Evolutionary conservation across 345 rosid genomes (phyloP).

Genomic region (Laguncularia racemosa): DNA sequence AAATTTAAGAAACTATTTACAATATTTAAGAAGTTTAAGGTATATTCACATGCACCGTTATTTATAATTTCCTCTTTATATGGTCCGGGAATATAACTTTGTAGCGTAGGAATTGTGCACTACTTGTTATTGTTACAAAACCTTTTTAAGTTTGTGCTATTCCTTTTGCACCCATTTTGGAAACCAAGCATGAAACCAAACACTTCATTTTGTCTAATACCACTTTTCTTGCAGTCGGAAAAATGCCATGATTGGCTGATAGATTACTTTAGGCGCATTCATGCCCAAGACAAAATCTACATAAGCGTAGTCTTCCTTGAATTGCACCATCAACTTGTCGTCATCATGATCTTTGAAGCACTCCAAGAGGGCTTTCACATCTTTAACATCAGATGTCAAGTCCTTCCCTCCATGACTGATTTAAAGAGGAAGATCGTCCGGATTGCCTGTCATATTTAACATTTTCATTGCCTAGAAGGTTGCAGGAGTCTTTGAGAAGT

Average conservation of each 20-base stretch:
- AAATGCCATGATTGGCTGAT: slow-evolving; percentile 34
- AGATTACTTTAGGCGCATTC: slow-evolving; percentile 30
- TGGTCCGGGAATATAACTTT: too few species aligned
- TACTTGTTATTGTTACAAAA: too few species aligned
- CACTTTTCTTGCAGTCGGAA: slow-evolving; percentile 12
- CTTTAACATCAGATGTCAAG: slow-evolving; percentile 27
- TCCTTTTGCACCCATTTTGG: too few species aligned
- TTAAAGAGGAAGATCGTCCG: slow-evolving; percentile 38
- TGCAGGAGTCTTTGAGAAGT: slow-evolving; percentile 19
- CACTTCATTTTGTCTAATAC: too few species aligned
- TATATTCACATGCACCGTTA: too few species aligned
- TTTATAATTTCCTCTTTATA: too few species aligned
- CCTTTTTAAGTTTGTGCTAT: too few species aligned
- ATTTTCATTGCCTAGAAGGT: slow-evolving; percentile 9
- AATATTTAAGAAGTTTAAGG: too few species aligned
- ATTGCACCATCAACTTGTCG: slow-evolving; percentile 32
- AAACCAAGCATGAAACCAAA: too few species aligned
- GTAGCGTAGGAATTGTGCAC: too few species aligned
- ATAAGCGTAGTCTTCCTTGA: slow-evolving; percentile 32
- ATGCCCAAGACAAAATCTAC: slow-evolving; percentile 34
- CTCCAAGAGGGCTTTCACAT: slow-evolving; percentile 27
- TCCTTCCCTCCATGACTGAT: slow-evolving; percentile 44
- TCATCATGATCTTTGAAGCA: slow-evolving; percentile 28
- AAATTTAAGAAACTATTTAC: too few species aligned
- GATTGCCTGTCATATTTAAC: slow-evolving; percentile 35